Base-by-base conservation (phyloP, 352 stramenopile genomes). In the Globisporangium middletonii region DNA sequence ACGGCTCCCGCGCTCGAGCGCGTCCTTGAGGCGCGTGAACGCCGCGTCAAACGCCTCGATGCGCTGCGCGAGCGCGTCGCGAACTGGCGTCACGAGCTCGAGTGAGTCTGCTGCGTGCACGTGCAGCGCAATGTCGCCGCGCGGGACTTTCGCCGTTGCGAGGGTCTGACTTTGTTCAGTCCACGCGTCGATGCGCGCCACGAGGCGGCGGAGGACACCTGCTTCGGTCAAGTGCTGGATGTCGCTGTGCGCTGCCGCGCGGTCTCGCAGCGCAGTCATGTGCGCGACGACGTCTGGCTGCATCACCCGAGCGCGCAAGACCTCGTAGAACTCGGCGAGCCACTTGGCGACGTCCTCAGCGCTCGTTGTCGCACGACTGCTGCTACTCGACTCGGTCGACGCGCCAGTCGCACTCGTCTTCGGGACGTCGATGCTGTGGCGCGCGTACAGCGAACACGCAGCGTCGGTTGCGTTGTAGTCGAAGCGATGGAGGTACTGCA, bases 401-500 rank as follows among this genome's bases (percentile, higher is more conserved):
- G 53, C 3, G 53, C 37, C 16, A 59, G 52, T 28, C 16, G 49
- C 1, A 57, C 65, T 56, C 18, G 71, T 60, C 27, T 69, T 71
- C 3, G 78, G 78, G 23, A 90, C 55, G 55, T 92, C 79, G 46
- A 92, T 89, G 52, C 78, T 92, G 57, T 94, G 86, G 16, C 69
- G 64, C n/a, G 86, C 83, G 50, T 92, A 93, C 60, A 95, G 55
- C 8, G 80, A 80, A 61, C 83, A 94, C 19, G 86, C 82, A 0
- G 86, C 86, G 53, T 93, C 81, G 19, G 69, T 81, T 19, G 77
- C 57, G 46, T 95, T 85, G 65, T 94, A 90, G 60, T 92, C 67
- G 57, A 92, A 92, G 55, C 79, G 77, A 55, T 95, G 86, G 23
- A 95, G 68, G 48, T 87, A 73, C 60, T 94, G 71, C 18, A 95